Conservation (phyloP, 805 yeast genomes). For the Brettanomyces naardenensis region DNA sequence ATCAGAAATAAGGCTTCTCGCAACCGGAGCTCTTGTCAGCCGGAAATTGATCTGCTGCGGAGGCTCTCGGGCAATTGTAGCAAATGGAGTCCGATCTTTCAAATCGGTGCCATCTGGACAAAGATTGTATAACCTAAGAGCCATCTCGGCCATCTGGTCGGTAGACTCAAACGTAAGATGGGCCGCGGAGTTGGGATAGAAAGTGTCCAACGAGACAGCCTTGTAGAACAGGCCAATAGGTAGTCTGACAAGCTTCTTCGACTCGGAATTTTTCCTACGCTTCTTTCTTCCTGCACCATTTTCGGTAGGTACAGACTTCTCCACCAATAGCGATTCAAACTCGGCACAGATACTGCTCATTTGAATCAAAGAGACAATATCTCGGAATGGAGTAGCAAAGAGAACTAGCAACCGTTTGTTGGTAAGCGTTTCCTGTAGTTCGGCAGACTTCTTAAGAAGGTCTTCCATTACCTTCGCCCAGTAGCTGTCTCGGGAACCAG, state of each 20-base stretch:
- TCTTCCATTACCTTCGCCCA: slow-evolving; percentile 18
- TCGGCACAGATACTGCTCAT: slow-evolving; percentile 39
- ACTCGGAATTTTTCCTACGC: slow-evolving; percentile 12
- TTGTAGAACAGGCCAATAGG: slow-evolving; percentile 25
- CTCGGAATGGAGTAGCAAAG: slow-evolving; percentile 37
- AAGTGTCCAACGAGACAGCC: slow-evolving; percentile 32
- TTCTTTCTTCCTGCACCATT: slow-evolving; percentile 21
- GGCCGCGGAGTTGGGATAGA: slow-evolving; percentile 28
- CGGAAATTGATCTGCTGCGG: slow-evolving; percentile 37
- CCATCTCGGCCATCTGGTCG: slow-evolving; percentile 32
- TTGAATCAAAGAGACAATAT: slow-evolving; percentile 36
- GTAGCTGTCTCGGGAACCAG: slow-evolving; percentile 15
- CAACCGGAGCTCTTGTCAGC: slow-evolving; percentile 30
- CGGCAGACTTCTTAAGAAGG: slow-evolving; percentile 8
- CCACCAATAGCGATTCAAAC: slow-evolving; percentile 31
- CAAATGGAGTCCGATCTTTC: slow-evolving; percentile 25
- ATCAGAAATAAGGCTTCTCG: slow-evolving; percentile 39
- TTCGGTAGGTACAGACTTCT: slow-evolving; percentile 9
- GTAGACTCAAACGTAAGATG: slow-evolving; percentile 24
- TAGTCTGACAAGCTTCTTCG: slow-evolving; percentile 6
- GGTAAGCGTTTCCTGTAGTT: slow-evolving; percentile 8
- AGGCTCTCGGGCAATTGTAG: slow-evolving; percentile 32
- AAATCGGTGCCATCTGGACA: slow-evolving; percentile 31
- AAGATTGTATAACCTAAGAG: slow-evolving; percentile 51
- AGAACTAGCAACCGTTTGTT: slow-evolving; percentile 28